These are phyloP conservation scores for Termitomyces sp. DNA, from an alignment of 768 basidiomycete genomes.

Conservation along the genomic window DNA sequence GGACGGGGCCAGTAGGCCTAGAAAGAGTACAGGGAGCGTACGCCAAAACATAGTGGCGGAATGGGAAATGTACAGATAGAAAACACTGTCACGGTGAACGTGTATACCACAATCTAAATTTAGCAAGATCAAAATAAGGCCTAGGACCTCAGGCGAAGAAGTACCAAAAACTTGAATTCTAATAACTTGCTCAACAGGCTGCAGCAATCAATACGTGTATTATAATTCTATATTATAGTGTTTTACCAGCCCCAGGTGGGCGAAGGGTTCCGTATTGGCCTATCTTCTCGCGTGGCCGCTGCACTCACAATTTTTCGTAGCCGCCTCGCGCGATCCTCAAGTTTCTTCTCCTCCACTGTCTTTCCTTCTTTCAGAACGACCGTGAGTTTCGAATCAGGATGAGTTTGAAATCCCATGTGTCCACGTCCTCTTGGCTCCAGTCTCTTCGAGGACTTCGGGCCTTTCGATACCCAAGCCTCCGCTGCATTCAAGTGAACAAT, in stretches of 20 bases:
- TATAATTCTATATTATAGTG: slow-evolving; percentile 11
- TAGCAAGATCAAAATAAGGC: slow-evolving; percentile 9
- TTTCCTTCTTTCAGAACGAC: slow-evolving; percentile 80
- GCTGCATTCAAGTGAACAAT: slow-evolving; percentile 37
- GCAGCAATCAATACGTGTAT: neutral
- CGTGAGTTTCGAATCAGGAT: slow-evolving; percentile 68
- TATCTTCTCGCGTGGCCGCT: slow-evolving; percentile 72
- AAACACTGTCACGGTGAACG: slow-evolving; percentile 18
- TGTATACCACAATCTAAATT: slow-evolving; percentile 23
- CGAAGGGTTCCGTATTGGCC: slow-evolving; percentile 67
- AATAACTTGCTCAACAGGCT: neutral
- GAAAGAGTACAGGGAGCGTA: slow-evolving; percentile 40
- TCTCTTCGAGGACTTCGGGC: slow-evolving; percentile 52
- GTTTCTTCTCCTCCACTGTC: slow-evolving; percentile 62
- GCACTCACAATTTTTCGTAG: slow-evolving; percentile 78
- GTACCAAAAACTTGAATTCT: no score
- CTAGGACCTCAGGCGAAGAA: neutral
- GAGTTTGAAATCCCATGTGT: slow-evolving; percentile 69
- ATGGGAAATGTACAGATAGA: slow-evolving; percentile 23
- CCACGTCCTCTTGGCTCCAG: slow-evolving; percentile 83
- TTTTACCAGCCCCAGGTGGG: slow-evolving; percentile 76
- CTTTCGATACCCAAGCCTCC: slow-evolving; percentile 94
- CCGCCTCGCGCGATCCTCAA: slow-evolving; percentile 57
- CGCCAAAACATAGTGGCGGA: slow-evolving; percentile 35
- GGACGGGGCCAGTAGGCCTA: slow-evolving; percentile 32